phyloP scores from a whole-genome alignment of 495 filamentous ascomycete species.

The Xylaria sp. region DNA sequence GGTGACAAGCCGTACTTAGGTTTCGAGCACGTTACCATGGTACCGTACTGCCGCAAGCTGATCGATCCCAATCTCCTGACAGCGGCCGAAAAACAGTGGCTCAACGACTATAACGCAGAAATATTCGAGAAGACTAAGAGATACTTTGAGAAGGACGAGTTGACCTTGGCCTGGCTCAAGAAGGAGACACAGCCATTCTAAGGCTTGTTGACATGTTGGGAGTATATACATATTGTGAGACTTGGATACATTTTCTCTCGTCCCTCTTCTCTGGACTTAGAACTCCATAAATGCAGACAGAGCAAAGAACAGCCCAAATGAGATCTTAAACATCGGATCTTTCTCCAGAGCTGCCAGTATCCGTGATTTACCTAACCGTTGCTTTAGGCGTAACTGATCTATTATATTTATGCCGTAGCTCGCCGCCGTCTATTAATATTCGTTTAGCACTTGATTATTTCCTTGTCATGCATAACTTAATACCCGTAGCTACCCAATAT shows the following conservation, averaged over 20 bases:
- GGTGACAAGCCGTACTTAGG: constrained; percentile 93
- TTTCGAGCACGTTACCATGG: constrained; percentile 98
- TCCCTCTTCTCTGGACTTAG: constrained; percentile 39
- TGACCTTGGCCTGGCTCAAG: constrained; percentile 80
- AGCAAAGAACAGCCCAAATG: constrained; percentile 78
- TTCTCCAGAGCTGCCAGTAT: constrained; percentile 65
- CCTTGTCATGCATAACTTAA: too few relatives aligned
- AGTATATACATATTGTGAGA: constrained; percentile 22
- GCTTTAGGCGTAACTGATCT: constrained; percentile 44
- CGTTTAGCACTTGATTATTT: not conserved
- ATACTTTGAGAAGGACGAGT: constrained; percentile 76
- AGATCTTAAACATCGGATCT: constrained; percentile 78
- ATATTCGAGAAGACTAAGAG: constrained; percentile 81
- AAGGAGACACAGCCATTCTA: constrained; percentile 73
- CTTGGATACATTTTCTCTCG: constrained; percentile 17
- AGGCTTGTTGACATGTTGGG: not conserved
- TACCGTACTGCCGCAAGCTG: constrained; percentile 88
- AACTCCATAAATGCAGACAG: constrained; percentile 76
- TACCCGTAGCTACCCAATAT: too few relatives aligned
- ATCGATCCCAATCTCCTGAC: constrained; percentile 79
- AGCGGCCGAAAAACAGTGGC: constrained; percentile 79
- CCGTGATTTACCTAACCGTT: constrained; percentile 58
- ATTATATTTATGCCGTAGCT: constrained; percentile 74
- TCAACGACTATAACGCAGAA: constrained; percentile 85
- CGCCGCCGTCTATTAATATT: constrained; percentile 64